Base-by-base conservation (phyloP, 331 rosid species). In the Malus hybrid region DNA sequence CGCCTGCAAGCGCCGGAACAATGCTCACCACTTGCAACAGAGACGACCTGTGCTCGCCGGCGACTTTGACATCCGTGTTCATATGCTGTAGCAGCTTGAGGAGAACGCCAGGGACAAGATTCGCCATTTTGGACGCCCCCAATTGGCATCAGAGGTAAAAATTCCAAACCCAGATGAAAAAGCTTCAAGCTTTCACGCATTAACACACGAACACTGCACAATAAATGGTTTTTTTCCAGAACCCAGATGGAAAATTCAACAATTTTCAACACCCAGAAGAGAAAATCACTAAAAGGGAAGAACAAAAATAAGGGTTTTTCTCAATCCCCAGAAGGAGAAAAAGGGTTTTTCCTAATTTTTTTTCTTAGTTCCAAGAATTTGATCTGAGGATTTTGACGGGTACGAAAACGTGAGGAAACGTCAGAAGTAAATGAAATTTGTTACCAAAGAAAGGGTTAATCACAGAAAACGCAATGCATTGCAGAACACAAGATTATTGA, bases 31-130 rank as follows among this genome's bases (percentile, higher is more conserved):
- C 97, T 71, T 93, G 98, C 26, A 93, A 78, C 5, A 93, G 82
- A n/a, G 95, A 88, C 1, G 93, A 93, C 83, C 98, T 82, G 79
- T 93, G 91, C 78, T 93, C 98, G 1, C 98, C 98, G 42, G 89
- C 97, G 68, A 93, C 91, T 73, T 93, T 93, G 39, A 93, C 92
- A 61, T 91, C 93, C 0, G 98, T 91, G 77, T 91, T 91, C 98
- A 93, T 93, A 75, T 93, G 97, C 84, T 93, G 98, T 4, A 93
- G 76, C 20, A 93, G 93, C 84, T 89, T 91, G 76, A 91, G 83
- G 63, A 93, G 91, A 16, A 93, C 96, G 2, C 98, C 98, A 1
- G 97, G 93, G 33, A 93, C 97, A 24, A 93, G 97, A 88, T 91
- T 93, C 74, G 97, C 97, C 98, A 93, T 93, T 79, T 61, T 80